A percentile compares a stretch with the other conserved stretches of the same genome.
phyloP scores from a whole-genome alignment of 257 asterid species.

The Cordia subcordata region DNA sequence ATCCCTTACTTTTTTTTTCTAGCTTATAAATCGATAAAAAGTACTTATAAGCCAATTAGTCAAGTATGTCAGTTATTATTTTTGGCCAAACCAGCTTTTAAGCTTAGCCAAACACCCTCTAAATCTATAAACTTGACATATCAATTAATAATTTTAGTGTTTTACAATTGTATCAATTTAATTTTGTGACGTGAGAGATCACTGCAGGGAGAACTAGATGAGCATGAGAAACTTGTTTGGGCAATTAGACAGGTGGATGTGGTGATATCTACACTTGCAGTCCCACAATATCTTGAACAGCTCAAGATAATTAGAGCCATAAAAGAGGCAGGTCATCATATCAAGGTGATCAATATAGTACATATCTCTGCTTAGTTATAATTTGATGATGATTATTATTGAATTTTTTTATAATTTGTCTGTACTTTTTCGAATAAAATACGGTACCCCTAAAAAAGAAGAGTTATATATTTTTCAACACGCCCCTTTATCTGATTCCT shows the following conservation, averaged over 20 bases:
- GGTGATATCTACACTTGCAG: slow-evolving; percentile 34
- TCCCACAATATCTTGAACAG: slow-evolving; percentile 40
- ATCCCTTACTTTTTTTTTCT: too few relatives aligned
- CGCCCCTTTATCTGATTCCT: too few relatives aligned
- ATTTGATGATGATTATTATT: too few relatives aligned
- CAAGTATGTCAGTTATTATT: too few relatives aligned
- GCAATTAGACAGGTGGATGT: slow-evolving; percentile 29
- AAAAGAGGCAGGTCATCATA: slow-evolving; percentile 32
- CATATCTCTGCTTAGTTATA: neutral
- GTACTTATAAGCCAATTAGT: too few relatives aligned
- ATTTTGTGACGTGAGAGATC: neutral
- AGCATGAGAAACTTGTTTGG: slow-evolving; percentile 23
- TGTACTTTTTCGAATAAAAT: too few relatives aligned
- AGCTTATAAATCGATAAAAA: too few relatives aligned
- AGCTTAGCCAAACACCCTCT: too few relatives aligned
- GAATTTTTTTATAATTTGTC: too few relatives aligned
- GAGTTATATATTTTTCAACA: too few relatives aligned
- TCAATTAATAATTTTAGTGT: neutral
- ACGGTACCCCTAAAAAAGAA: too few relatives aligned
- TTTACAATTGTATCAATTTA: neutral
- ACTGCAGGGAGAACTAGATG: slow-evolving; percentile 29
- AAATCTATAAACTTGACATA: neutral
- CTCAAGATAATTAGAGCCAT: slow-evolving; percentile 29
- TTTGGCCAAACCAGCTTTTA: too few relatives aligned
- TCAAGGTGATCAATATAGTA: slow-evolving; percentile 13